phyloP scores from a whole-genome alignment of 1,284 basidiomycete genomes.

The Entoloma clypeatum region DNA sequence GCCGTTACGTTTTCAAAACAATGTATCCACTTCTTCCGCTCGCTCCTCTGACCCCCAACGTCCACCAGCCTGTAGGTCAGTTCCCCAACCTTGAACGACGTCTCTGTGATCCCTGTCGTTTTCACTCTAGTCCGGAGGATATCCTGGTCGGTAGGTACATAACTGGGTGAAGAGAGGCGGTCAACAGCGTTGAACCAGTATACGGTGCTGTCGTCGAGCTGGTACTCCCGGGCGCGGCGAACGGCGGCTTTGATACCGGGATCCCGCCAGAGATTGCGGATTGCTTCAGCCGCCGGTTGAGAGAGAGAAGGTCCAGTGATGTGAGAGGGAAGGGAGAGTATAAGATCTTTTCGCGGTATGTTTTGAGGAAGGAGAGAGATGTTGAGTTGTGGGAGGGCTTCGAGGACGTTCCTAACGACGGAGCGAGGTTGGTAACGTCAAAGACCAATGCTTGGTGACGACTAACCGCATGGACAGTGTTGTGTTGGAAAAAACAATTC shows the following conservation, averaged over 20 bases:
- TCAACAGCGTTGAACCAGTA: conserved; percentile 95
- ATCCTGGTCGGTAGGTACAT: conserved; percentile 91
- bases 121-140: conserved; percentile 94
- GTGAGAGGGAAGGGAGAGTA: conserved; percentile 82
- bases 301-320: conserved; percentile 84
- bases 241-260: conserved; percentile 83
- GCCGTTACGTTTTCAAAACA: conserved; percentile 98
- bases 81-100: conserved; percentile 90
- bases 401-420: conserved; percentile 74
- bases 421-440: conserved; percentile 6
- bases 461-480: conserved; percentile 90
- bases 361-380: conserved; percentile 48
- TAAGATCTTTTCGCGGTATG: conserved; percentile 71
- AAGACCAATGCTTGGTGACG: not conserved
- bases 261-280: conserved; percentile 88
- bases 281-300: conserved; percentile 77
- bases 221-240: conserved; percentile 85
- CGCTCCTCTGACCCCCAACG: conserved; percentile 92
- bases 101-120: conserved; percentile 96
- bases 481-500: conserved; percentile 96
- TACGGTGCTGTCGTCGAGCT: conserved; percentile 93
- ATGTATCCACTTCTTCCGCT: conserved; percentile 95
- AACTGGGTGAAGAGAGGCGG: conserved; percentile 73
- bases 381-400: conserved; percentile 75
- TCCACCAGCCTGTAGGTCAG: conserved; percentile 91